Evolutionary conservation across 257 asterid genomes (phyloP).

Genomic region (Schizonepeta tenuifolia): DNA sequence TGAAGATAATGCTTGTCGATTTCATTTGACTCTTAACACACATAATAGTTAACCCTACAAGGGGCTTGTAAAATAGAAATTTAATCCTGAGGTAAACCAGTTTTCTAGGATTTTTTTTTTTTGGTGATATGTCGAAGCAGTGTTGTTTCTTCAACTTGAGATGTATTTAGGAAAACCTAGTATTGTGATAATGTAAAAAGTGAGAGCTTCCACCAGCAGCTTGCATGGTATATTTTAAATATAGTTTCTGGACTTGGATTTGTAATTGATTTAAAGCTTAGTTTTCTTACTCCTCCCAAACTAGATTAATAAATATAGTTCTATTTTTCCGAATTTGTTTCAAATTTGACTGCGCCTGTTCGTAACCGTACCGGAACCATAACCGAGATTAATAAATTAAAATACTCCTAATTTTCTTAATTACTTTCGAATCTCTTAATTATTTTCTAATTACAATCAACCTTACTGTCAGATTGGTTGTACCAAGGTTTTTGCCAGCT

Average conservation of each 20-base stretch:
- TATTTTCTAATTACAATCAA: too few species aligned
- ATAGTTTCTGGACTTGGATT: neutral
- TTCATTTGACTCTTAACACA: neutral
- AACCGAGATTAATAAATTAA: too few species aligned
- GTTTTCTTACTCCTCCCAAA: too few species aligned
- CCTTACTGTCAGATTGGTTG: too few species aligned
- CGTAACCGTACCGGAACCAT: too few species aligned
- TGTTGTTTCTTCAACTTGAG: slow-evolving; percentile 14
- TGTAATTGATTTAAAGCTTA: neutral
- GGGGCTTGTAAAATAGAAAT: slow-evolving; percentile 10
- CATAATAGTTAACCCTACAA: neutral
- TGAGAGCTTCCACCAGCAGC: neutral
- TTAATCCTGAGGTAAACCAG: neutral
- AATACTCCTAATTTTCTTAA: too few species aligned
- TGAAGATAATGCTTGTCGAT: neutral
- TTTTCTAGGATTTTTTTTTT: slow-evolving; percentile 3
- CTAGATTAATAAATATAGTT: too few species aligned
- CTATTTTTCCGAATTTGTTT: too few species aligned
- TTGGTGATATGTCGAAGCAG: neutral
- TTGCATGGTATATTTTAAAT: neutral
- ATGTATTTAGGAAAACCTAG: slow-evolving; percentile 12
- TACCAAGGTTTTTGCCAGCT: too few species aligned
- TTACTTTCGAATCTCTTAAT: too few species aligned
- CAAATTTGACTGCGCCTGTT: too few species aligned
- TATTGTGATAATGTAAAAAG: slow-evolving; percentile 16